Conservation (phyloP, 441 rosid species). For the Adansonia grandidieri region DNA sequence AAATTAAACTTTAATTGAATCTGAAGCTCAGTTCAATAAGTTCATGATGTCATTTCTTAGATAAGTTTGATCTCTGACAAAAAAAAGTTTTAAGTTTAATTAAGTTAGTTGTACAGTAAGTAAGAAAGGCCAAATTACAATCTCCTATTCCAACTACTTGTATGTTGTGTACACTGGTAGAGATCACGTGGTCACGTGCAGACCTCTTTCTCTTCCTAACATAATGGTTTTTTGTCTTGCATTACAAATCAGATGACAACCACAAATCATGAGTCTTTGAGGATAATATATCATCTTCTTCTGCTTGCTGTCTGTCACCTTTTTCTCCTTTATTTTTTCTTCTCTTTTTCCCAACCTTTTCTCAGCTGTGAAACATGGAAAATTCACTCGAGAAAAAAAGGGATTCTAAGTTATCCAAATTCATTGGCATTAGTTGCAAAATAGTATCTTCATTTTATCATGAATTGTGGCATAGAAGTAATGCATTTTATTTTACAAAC, state of each 20-base stretch:
- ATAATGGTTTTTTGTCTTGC: slow-evolving; percentile 13
- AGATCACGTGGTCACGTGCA: slow-evolving; percentile 45
- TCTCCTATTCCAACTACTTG: slow-evolving; percentile 2
- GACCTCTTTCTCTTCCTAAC: slow-evolving; percentile 19
- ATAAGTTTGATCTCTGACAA: too few relatives aligned
- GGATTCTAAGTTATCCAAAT: neutral
- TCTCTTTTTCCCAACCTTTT: neutral
- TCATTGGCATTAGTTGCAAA: neutral
- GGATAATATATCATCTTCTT: neutral
- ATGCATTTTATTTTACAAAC: too few relatives aligned
- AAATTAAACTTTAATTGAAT: too few relatives aligned
- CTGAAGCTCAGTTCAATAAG: too few relatives aligned
- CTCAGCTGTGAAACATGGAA: slow-evolving; percentile 3
- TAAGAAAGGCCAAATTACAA: slow-evolving; percentile 22
- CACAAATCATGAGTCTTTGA: slow-evolving; percentile 15
- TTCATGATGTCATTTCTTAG: too few relatives aligned
- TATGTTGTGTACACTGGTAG: slow-evolving; percentile 21
- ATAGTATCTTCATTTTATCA: neutral
- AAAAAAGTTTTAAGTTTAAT: neutral
- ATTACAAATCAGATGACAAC: slow-evolving; percentile 8
- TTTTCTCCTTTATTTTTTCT: neutral
- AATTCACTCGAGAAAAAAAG: neutral
- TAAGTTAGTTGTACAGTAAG: neutral
- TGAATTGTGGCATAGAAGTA: too few relatives aligned
- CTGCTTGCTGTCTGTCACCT: neutral